Percentiles rank a stretch among this genome's conserved stretches.
These are phyloP conservation scores for Diaporthe capsici DNA, from an alignment of 2,329 filamentous ascomycete species.

Conservation along the genomic window DNA sequence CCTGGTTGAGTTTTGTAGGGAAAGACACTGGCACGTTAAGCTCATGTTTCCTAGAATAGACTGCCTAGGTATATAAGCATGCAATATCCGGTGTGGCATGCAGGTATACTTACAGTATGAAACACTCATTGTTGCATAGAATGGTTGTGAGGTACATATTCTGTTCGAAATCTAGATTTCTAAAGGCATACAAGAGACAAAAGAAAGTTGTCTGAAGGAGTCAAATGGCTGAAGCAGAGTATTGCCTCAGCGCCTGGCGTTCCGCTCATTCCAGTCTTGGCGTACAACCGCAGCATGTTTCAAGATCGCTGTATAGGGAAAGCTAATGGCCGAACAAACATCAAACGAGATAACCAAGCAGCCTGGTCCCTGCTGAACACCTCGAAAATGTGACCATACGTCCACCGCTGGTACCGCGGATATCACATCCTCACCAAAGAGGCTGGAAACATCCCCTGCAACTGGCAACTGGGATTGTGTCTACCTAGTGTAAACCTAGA, in stretches of 20 bases:
- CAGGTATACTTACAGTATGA: too few species aligned
- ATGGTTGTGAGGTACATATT: not conserved
- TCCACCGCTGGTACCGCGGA: not conserved
- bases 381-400: not conserved
- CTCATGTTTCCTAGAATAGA: too few species aligned
- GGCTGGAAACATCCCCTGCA: not conserved
- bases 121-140: not conserved
- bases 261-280: not conserved
- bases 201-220: conserved; percentile 16
- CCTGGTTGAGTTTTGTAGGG: not conserved
- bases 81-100: too few species aligned
- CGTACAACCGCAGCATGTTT: conserved; percentile 10
- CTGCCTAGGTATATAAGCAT: too few species aligned
- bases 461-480: not conserved
- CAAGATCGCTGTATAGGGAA: not conserved
- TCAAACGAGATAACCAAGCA: not conserved
- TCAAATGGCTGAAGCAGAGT: not conserved
- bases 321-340: not conserved
- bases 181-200: not conserved
- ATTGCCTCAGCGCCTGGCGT: not conserved
- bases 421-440: not conserved
- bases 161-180: not conserved
- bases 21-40: not conserved
- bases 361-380: not conserved
- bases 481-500: not conserved